These are phyloP conservation scores for Ophiocordyceps sinensis DNA, from an alignment of 2,329 filamentous ascomycete genomes.

Conservation along the genomic window DNA sequence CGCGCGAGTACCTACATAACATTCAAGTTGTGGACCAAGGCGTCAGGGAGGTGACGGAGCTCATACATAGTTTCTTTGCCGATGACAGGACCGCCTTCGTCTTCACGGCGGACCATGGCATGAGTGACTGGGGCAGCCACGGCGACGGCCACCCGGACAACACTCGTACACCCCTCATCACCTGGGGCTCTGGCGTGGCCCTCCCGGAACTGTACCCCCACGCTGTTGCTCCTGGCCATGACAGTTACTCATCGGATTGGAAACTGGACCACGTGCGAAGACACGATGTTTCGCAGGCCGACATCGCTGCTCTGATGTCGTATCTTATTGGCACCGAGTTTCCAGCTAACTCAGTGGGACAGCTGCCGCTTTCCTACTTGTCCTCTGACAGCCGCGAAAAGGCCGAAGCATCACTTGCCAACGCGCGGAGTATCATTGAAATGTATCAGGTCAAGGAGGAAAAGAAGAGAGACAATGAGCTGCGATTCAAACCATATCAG, in stretches of 20 bases:
- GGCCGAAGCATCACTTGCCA: conserved; percentile 69
- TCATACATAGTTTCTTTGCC: conserved; percentile 75
- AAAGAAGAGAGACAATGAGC: conserved; percentile 58
- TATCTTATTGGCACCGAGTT: conserved; percentile 80
- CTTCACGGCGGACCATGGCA: conserved; percentile 95
- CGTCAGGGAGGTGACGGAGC: conserved; percentile 64
- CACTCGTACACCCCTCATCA: conserved; percentile 82
- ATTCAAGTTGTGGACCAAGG: conserved; percentile 89
- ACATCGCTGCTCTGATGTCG: conserved; percentile 90
- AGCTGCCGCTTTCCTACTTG: conserved; percentile 74
- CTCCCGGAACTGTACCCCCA: conserved; percentile 46
- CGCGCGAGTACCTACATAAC: conserved; percentile 87
- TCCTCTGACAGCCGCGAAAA: conserved; percentile 60
- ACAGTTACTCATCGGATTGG: conserved; percentile 88
- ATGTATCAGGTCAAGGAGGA: conserved; percentile 94
- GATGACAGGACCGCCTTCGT: conserved; percentile 83
- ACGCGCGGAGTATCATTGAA: conserved; percentile 76
- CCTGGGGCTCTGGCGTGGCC: conserved; percentile 85
- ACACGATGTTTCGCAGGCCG: conserved; percentile 86
- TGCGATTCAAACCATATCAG: conserved; percentile 65
- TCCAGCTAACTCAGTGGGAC: conserved; percentile 90
- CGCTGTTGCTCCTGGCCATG: conserved; percentile 60
- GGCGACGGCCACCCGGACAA: conserved; percentile 97
- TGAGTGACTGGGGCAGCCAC: conserved; percentile 99
- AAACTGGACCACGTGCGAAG: conserved; percentile 63